A percentile compares a stretch with the other conserved stretches of the same genome.
These are phyloP conservation scores for Trichoderma afroharzianum DNA, from an alignment of 2,329 filamentous ascomycete species.

Conservation along the genomic window DNA sequence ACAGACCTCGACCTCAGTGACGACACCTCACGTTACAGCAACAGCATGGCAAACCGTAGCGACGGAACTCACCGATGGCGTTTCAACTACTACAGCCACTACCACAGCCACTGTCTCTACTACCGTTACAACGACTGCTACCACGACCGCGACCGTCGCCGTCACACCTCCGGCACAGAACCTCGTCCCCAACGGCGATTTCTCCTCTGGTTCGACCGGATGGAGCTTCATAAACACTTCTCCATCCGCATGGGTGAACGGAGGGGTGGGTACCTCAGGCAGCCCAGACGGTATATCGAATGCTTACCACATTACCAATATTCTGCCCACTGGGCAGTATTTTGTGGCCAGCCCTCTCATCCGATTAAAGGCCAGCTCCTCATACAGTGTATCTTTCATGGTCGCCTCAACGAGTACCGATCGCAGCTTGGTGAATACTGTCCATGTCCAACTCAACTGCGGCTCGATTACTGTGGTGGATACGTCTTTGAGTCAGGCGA, in stretches of 20 bases:
- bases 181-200: constrained; percentile 10
- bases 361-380: neutral
- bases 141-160: neutral
- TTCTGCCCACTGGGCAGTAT: neutral
- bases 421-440: neutral
- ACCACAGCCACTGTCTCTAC: neutral
- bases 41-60: constrained; percentile 4
- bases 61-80: neutral
- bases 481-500: neutral
- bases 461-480: neutral
- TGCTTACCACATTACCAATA: neutral
- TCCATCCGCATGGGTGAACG: neutral
- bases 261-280: neutral
- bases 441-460: neutral
- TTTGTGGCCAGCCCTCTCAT: neutral
- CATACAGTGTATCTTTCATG: neutral
- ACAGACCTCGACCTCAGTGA: constrained; percentile 2
- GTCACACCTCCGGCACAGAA: neutral
- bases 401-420: neutral
- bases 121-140: neutral
- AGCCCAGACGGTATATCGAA: neutral
- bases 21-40: neutral
- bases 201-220: neutral
- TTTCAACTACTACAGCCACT: neutral
- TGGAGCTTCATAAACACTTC: neutral